These are phyloP conservation scores for Macaranga tanarius DNA, from an alignment of 441 rosid genomes.

Conservation along the genomic window DNA sequence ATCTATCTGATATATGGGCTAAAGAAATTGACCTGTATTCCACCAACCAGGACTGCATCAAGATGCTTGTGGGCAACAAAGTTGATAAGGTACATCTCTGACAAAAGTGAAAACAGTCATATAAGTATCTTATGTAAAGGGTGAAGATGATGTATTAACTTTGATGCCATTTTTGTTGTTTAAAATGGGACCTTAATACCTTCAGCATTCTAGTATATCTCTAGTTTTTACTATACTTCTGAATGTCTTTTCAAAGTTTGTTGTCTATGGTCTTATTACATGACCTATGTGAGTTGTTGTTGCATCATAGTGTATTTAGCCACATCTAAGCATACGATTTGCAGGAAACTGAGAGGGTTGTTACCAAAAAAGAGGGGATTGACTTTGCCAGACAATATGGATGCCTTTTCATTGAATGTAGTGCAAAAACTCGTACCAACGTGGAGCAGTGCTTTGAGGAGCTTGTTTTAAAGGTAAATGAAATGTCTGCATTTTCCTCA, in stretches of 20 bases:
- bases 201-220: neutral
- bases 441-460: slow-evolving; percentile 64
- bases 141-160: neutral
- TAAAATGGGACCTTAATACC: neutral
- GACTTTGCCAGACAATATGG: slow-evolving; percentile 59
- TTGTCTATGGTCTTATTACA: neutral
- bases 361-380: slow-evolving; percentile 55
- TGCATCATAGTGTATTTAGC: neutral
- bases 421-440: slow-evolving; percentile 57
- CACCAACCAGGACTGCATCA: slow-evolving; percentile 54
- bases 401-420: slow-evolving; percentile 59
- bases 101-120: neutral
- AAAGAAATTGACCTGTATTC: slow-evolving; percentile 54
- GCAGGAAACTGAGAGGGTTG: slow-evolving; percentile 60
- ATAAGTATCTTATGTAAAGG: neutral
- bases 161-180: neutral
- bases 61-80: slow-evolving; percentile 63
- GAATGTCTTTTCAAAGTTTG: neutral
- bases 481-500: neutral
- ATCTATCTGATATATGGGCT: slow-evolving; percentile 54
- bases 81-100: slow-evolving; percentile 42
- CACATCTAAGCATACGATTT: neutral
- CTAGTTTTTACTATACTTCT: neutral
- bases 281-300: neutral
- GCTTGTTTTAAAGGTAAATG: slow-evolving; percentile 56